These are phyloP conservation scores for Rhinocladiella mackenziei DNA, from an alignment of 2,329 filamentous ascomycete genomes.

Conservation along the genomic window DNA sequence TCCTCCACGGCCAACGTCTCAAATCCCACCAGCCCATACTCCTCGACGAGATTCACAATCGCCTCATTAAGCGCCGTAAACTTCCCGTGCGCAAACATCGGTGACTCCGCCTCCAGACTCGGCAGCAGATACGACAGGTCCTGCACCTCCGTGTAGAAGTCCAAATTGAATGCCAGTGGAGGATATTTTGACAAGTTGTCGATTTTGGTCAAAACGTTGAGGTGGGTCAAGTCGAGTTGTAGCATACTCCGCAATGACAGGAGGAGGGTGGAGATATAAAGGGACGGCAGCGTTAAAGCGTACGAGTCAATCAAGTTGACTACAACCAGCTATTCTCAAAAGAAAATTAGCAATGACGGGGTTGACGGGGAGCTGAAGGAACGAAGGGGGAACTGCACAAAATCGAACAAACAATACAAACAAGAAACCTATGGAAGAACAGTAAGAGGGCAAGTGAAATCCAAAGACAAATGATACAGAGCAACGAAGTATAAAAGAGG, in stretches of 20 bases:
- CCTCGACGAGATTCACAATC: slow-evolving; percentile 79
- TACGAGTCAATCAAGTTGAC: slow-evolving; percentile 93
- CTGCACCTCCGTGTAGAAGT: slow-evolving; percentile 96
- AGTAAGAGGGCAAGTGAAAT: too few relatives aligned
- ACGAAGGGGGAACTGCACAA: background rate
- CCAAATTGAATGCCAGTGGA: slow-evolving; percentile 86
- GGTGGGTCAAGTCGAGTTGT: slow-evolving; percentile 92
- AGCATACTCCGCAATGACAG: slow-evolving; percentile 94
- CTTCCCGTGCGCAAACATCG: slow-evolving; percentile 56
- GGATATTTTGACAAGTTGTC: slow-evolving; percentile 86
- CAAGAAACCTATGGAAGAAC: too few relatives aligned
- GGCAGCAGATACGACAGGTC: slow-evolving; percentile 82
- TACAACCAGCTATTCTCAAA: slow-evolving; percentile 68
- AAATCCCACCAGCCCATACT: slow-evolving; percentile 84
- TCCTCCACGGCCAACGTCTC: slow-evolving; percentile 95
- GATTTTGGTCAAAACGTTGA: slow-evolving; percentile 97
- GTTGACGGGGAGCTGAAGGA: background rate
- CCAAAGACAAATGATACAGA: background rate
- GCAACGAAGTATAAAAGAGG: too few relatives aligned
- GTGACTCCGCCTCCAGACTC: slow-evolving; percentile 72
- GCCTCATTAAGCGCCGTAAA: slow-evolving; percentile 82
- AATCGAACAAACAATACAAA: too few relatives aligned
- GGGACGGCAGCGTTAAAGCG: slow-evolving; percentile 83
- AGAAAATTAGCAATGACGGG: slow-evolving; percentile 3
- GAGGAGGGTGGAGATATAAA: slow-evolving; percentile 91